Evolutionary conservation across 176 grass and related monocot species (phyloP).

Genomic region (Tuctoria greenei): DNA sequence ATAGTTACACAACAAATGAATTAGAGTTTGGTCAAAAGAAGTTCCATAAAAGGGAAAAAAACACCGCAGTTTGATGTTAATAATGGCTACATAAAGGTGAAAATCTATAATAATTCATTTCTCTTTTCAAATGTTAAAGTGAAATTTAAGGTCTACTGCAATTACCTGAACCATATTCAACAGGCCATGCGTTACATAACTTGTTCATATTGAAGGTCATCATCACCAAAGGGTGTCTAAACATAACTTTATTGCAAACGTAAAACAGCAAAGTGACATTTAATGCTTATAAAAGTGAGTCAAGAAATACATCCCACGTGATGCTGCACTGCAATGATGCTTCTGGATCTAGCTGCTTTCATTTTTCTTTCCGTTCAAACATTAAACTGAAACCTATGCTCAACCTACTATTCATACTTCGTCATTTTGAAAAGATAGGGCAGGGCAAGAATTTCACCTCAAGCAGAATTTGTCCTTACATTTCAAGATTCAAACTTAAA

Average conservation of each 20-base stretch:
- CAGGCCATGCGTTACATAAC: slow-evolving; percentile 4
- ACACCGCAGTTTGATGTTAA: not conserved
- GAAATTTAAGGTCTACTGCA: slow-evolving; percentile 1
- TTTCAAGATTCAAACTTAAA: not conserved
- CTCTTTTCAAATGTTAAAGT: not conserved
- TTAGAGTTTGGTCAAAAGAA: not conserved
- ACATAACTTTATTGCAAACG: not conserved
- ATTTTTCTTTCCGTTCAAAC: slow-evolving; percentile 9
- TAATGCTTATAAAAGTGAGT: not conserved
- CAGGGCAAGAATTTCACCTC: not conserved
- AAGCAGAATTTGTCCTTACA: not conserved
- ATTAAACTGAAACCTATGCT: not conserved
- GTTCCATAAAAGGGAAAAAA: not conserved
- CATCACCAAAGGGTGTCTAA: not conserved
- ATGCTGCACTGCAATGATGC: not conserved
- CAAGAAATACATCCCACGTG: not conserved
- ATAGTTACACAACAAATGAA: not conserved
- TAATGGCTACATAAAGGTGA: not conserved
- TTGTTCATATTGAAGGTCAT: not conserved
- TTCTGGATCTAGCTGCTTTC: not conserved
- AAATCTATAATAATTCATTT: not conserved
- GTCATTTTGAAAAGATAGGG: not conserved
- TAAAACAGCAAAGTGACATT: slow-evolving; percentile 5
- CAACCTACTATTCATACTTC: not conserved
- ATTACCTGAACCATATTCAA: slow-evolving; percentile 9